Evolutionary conservation across 108 stramenopile genomes (phyloP), one percentile per base, ranked within the genome.

Genomic region (Fistulifera pelliculosa): DNA sequence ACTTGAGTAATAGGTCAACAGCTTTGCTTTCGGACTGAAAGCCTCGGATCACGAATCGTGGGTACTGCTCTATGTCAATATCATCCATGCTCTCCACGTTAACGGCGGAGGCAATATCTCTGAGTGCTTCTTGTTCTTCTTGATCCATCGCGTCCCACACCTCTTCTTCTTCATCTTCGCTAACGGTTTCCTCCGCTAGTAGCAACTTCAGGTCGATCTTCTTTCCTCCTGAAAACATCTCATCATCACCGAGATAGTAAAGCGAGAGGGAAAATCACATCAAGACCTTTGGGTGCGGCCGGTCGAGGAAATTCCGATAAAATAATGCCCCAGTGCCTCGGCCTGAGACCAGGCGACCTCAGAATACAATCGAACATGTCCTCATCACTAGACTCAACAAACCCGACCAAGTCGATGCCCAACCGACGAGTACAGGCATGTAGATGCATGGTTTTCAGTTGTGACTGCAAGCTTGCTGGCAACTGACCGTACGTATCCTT

Each of bases 91-190:
- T 65, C 52, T 67, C 72, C 7, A 90, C 74, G 41, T 56, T 67
- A 17, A 73, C 69, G 22, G 85, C 84, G 14, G 86, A 88, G 10
- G 82, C 76, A 49, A 83, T 83, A 61, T 86, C 84, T 54, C 84
- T 79, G 77, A 86, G 79, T 11, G 84, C 81, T 62, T 91, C 90
- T 11, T 79, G 73, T 49, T 85, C 90, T 70, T 93, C 87, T 66
- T 89, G 64, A 54, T 88, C 91, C 41, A 84, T 47, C 19, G 80
- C 75, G 65, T 87, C 90, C 84, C 83, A 87, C 52, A 80, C 81
- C 62, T 92, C 90, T 10, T 72, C 76, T 28, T 83, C 78, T 8
- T 72, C 62, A 43, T 77, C 77, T 22, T 80, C 81, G 15, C 71
- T 67, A 5, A 65, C 40, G 35, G 26, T 49, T n/a, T 57, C 57